These are phyloP conservation scores for Colletotrichum liriopes DNA, from an alignment of 2,329 filamentous ascomycete species.

Conservation along the genomic window DNA sequence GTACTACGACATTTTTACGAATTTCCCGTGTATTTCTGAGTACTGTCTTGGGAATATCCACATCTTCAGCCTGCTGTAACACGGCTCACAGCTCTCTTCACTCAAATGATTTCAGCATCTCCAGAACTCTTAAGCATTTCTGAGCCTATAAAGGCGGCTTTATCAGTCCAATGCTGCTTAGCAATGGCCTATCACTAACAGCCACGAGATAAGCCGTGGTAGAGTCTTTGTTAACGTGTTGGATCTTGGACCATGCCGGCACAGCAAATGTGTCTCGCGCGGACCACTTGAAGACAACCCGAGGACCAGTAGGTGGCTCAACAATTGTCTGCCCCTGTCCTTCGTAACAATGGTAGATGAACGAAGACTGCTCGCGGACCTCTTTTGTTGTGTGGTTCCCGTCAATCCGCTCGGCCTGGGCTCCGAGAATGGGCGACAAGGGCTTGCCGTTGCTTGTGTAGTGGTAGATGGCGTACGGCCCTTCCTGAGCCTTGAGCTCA, in stretches of 20 bases:
- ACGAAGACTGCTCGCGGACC: slow-evolving; percentile 64
- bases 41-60: neutral
- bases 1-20: neutral
- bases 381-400: slow-evolving; percentile 51
- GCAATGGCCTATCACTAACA: slow-evolving; percentile 53
- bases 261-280: slow-evolving; percentile 68
- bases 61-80: neutral
- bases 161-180: slow-evolving; percentile 50
- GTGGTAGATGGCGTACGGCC: slow-evolving; percentile 53
- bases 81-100: too few species aligned
- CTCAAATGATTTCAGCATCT: neutral
- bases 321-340: slow-evolving; percentile 62
- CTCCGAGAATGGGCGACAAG: slow-evolving; percentile 63
- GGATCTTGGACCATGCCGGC: slow-evolving; percentile 65
- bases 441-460: slow-evolving; percentile 53
- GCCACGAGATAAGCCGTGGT: slow-evolving; percentile 53
- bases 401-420: slow-evolving; percentile 64
- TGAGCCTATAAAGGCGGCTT: slow-evolving; percentile 30
- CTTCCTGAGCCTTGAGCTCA: slow-evolving; percentile 52
- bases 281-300: slow-evolving; percentile 59
- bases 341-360: slow-evolving; percentile 67
- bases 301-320: slow-evolving; percentile 50
- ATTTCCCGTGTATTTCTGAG: neutral
- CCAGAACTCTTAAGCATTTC: neutral
- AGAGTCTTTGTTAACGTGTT: slow-evolving; percentile 58